Percentiles rank a stretch among this genome's conserved stretches.
Evolutionary conservation across 2,329 filamentous ascomycete genomes (phyloP).

Genomic region (Mariannaea sp.): DNA sequence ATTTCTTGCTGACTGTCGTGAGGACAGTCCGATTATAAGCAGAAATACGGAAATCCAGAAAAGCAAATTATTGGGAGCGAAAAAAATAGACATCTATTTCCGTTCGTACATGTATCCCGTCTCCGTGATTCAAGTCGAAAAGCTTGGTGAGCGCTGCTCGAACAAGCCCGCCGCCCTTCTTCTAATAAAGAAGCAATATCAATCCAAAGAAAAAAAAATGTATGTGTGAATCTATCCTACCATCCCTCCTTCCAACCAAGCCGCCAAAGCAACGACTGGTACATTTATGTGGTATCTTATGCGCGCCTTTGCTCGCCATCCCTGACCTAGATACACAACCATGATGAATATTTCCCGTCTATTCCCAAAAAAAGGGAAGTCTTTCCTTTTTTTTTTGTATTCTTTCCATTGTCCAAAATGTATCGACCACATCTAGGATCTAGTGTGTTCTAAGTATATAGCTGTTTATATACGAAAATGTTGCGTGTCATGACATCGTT

Average conservation of each 20-base stretch:
- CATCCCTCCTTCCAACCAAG: not conserved
- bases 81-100: constrained; percentile 25
- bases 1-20: not conserved
- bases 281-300: constrained; percentile 15
- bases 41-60: constrained; percentile 5
- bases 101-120: constrained; percentile 11
- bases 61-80: constrained; percentile 15
- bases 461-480: constrained; percentile 16
- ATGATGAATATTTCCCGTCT: constrained; percentile 11
- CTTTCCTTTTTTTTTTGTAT: too few relatives aligned
- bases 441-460: constrained; percentile 23
- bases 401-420: constrained; percentile 31
- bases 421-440: constrained; percentile 27
- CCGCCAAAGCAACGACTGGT: not conserved
- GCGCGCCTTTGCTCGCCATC: constrained; percentile 9
- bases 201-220: constrained; percentile 8
- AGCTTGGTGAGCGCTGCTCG: constrained; percentile 5
- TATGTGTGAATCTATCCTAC: constrained; percentile 7
- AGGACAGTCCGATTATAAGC: not conserved
- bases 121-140: not conserved
- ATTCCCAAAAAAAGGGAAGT: constrained; percentile 4
- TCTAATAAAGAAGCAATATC: constrained; percentile 15
- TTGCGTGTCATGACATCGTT: constrained; percentile 23
- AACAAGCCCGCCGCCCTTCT: not conserved
- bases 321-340: constrained; percentile 10